A percentile compares a stretch with the other conserved stretches of the same genome.
These are phyloP conservation scores for Fusarium nanum DNA, from an alignment of 2,329 filamentous ascomycete species.

Conservation along the genomic window DNA sequence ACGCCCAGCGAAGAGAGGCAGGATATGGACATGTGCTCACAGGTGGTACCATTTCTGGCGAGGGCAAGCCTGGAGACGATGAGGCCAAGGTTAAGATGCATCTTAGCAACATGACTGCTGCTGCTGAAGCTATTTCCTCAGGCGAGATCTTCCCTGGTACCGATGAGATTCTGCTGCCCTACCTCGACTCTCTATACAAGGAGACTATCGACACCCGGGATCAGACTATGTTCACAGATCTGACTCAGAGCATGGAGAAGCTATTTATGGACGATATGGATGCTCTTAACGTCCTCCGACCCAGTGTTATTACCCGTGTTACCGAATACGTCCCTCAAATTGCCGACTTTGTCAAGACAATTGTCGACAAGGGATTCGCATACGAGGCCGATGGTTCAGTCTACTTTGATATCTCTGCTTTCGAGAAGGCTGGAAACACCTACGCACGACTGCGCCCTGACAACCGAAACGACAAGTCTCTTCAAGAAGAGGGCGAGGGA, in stretches of 20 bases:
- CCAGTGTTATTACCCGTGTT: slow-evolving; percentile 87
- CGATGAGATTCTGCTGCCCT: slow-evolving; percentile 80
- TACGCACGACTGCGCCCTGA: slow-evolving; percentile 90
- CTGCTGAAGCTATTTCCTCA: slow-evolving; percentile 61
- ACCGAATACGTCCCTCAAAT: slow-evolving; percentile 93
- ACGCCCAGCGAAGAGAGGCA: slow-evolving; percentile 60
- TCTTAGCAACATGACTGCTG: slow-evolving; percentile 70
- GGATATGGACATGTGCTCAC: slow-evolving; percentile 66
- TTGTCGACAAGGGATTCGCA: slow-evolving; percentile 86
- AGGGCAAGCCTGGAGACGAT: slow-evolving; percentile 75
- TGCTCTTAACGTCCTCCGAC: slow-evolving; percentile 83
- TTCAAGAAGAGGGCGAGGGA: slow-evolving; percentile 91
- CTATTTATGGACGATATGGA: slow-evolving; percentile 91
- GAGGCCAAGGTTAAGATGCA: slow-evolving; percentile 95
- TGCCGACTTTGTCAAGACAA: slow-evolving; percentile 82
- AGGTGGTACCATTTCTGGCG: slow-evolving; percentile 66
- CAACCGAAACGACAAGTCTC: slow-evolving; percentile 82
- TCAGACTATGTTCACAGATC: slow-evolving; percentile 82
- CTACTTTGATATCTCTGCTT: slow-evolving; percentile 91
- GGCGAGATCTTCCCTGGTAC: slow-evolving; percentile 65
- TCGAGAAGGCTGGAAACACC: slow-evolving; percentile 84
- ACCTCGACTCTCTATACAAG: slow-evolving; percentile 78
- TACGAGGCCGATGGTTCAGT: slow-evolving; percentile 87
- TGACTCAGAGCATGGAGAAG: slow-evolving; percentile 88
- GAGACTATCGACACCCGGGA: slow-evolving; percentile 71